A percentile compares a stretch with the other conserved stretches of the same genome.
Conservation (phyloP, 805 yeast genomes). For the Clavispora santaluciae region DNA sequence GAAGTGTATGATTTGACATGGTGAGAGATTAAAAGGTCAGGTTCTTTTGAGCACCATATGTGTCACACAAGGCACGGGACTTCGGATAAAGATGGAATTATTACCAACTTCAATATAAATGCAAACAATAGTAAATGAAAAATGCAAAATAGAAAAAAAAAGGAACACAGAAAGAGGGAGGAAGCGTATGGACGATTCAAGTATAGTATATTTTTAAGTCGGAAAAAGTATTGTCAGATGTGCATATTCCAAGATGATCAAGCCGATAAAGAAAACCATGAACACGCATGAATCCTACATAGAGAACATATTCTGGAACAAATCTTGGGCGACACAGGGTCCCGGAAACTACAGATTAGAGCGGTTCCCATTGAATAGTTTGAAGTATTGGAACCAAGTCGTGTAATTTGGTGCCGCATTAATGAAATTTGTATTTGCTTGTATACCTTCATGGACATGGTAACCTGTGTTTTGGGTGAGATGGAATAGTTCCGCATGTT, state of each 20-base stretch:
- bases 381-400: too few relatives aligned
- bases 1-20: constrained; percentile 1
- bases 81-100: too few relatives aligned
- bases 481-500: not conserved
- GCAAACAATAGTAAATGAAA: not conserved
- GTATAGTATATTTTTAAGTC: not conserved
- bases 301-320: not conserved
- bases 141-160: not conserved
- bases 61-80: too few relatives aligned
- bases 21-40: not conserved
- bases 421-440: too few relatives aligned
- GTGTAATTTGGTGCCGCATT: too few relatives aligned
- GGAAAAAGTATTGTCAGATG: not conserved
- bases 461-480: too few relatives aligned
- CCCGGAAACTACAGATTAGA: too few relatives aligned
- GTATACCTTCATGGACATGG: too few relatives aligned
- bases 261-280: not conserved
- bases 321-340: too few relatives aligned
- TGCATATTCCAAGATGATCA: not conserved
- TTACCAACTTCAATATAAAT: too few relatives aligned
- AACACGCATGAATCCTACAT: not conserved
- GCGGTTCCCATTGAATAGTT: too few relatives aligned
- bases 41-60: not conserved
- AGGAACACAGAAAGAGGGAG: not conserved
- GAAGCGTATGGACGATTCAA: not conserved